These are phyloP conservation scores for Trifolium fragiferum DNA, from an alignment of 306 rosid species.

Conservation along the genomic window DNA sequence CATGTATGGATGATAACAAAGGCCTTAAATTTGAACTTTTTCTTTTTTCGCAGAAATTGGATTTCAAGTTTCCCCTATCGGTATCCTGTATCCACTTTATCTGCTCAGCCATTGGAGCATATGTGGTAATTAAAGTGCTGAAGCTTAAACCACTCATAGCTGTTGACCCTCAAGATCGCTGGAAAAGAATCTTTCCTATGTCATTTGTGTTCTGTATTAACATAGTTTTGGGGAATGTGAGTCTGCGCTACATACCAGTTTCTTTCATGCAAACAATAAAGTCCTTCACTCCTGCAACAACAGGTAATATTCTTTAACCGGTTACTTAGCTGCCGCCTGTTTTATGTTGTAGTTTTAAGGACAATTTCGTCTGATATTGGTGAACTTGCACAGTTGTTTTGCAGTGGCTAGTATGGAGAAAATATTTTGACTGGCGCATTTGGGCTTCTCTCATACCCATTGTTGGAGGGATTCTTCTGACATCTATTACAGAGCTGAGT, in stretches of 20 bases:
- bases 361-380: conserved; percentile 45
- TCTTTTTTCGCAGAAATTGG: conserved; percentile 72
- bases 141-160: conserved; percentile 82
- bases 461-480: conserved; percentile 96
- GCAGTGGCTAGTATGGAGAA: conserved; percentile 97
- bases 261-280: conserved; percentile 98
- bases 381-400: conserved; percentile 66
- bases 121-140: conserved; percentile 73
- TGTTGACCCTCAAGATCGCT: conserved; percentile 89
- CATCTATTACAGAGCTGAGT: conserved; percentile 92
- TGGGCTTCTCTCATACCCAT: conserved; percentile 93
- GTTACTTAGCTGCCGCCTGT: conserved; percentile 6
- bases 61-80: conserved; percentile 88
- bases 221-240: conserved; percentile 93
- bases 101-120: conserved; percentile 90
- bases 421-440: conserved; percentile 86
- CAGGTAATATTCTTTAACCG: conserved; percentile 59
- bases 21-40: conserved; percentile 17
- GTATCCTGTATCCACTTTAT: conserved; percentile 91
- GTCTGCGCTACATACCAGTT: conserved; percentile 94
- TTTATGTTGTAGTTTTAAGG: conserved; percentile 23
- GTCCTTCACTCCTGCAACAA: conserved; percentile 97
- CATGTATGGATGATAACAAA: conserved; percentile 17
- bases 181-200: conserved; percentile 98
- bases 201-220: conserved; percentile 93